Percentiles rank a stretch among this genome's conserved stretches.
Evolutionary conservation across 441 rosid genomes (phyloP).

Genomic region (Corymbia citriodora): DNA sequence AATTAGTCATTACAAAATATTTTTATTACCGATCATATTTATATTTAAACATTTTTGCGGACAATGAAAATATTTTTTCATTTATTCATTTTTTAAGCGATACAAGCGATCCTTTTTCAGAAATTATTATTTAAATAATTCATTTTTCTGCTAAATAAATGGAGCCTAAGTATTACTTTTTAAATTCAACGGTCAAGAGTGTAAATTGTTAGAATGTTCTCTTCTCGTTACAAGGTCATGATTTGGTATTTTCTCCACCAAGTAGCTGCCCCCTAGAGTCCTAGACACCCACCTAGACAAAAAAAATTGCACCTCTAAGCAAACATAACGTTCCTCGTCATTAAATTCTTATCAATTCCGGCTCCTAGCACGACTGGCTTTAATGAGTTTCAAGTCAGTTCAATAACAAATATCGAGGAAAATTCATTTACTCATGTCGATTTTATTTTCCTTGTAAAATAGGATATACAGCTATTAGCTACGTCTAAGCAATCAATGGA

Average conservation of each 20-base stretch:
- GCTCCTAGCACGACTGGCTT: background rate
- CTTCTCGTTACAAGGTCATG: background rate
- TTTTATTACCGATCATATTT: background rate
- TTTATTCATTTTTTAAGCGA: background rate
- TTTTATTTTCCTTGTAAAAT: background rate
- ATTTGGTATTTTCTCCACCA: background rate
- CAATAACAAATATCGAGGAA: background rate
- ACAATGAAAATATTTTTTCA: no score
- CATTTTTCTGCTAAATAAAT: no score
- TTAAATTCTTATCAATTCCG: background rate
- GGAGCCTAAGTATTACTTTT: background rate
- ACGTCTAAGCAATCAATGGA: background rate
- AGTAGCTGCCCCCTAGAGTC: background rate
- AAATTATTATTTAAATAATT: no score
- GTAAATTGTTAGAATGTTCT: background rate
- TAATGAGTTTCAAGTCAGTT: background rate
- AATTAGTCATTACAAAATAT: no score
- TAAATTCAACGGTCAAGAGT: background rate
- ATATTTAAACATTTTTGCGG: no score
- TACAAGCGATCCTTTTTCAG: background rate
- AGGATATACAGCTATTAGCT: background rate
- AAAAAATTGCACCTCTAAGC: background rate
- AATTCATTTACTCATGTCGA: background rate
- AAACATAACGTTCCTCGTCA: background rate
- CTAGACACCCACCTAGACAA: background rate